Evolutionary conservation across 2,329 filamentous ascomycete genomes (phyloP).

Genomic region (Capronia epimyces): DNA sequence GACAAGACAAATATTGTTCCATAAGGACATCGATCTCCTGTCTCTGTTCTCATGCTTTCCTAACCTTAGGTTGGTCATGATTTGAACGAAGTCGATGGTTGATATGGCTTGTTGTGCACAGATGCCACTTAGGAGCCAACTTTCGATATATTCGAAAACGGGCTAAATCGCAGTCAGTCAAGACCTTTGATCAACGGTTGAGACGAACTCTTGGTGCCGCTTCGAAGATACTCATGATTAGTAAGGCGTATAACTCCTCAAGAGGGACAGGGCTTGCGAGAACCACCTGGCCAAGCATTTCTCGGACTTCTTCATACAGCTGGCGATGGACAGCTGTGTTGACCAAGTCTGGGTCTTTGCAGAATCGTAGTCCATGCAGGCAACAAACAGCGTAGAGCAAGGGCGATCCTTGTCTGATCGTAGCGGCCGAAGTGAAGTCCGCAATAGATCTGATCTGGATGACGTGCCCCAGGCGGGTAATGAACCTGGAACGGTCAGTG

Average conservation of each 20-base stretch:
- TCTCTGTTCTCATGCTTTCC: background rate
- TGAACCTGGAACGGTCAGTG: background rate
- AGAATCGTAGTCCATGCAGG: background rate
- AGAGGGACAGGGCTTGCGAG: background rate
- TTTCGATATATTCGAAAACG: slow-evolving; percentile 1
- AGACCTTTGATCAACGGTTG: background rate
- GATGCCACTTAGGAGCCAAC: background rate
- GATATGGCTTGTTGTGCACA: background rate
- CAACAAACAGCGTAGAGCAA: background rate
- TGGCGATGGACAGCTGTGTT: background rate
- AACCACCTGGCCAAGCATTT: background rate
- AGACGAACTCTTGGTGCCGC: background rate
- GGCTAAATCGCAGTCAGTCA: background rate
- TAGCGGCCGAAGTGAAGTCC: background rate
- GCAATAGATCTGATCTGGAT: background rate
- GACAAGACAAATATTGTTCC: background rate
- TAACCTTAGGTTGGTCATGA: background rate
- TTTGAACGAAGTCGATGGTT: background rate
- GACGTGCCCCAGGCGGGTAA: background rate
- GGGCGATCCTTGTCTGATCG: background rate
- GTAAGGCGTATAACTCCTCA: background rate
- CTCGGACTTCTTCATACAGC: background rate
- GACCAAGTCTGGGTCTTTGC: background rate
- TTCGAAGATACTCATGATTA: background rate
- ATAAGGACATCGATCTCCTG: background rate